Percentiles rank a stretch among this genome's conserved stretches.
Conservation (phyloP, 2,329 filamentous ascomycete genomes). For the Penicillium sp. region DNA sequence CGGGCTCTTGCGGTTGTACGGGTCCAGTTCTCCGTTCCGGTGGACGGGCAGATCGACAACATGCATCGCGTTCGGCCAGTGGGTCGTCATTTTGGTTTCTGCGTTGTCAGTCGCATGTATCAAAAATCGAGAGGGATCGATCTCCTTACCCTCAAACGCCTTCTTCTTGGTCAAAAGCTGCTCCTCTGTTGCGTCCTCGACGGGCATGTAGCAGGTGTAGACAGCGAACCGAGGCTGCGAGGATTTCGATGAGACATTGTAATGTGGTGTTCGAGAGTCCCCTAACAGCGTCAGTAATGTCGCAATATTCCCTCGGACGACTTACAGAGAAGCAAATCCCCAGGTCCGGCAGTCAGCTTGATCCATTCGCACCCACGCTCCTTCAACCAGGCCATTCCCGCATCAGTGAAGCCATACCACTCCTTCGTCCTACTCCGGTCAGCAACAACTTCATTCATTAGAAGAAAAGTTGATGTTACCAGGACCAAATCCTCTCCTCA, state of each 20-base stretch:
- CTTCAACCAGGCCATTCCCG: slow-evolving; percentile 41
- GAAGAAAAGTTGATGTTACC: not conserved
- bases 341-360: slow-evolving; percentile 50
- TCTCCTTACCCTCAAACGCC: slow-evolving; percentile 42
- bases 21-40: slow-evolving; percentile 27
- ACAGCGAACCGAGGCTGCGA: slow-evolving; percentile 38
- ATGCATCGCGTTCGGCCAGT: slow-evolving; percentile 41
- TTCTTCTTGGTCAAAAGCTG: slow-evolving; percentile 49
- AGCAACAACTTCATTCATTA: not conserved
- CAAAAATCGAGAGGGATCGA: not conserved
- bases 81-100: slow-evolving; percentile 40
- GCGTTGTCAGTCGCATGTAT: not conserved
- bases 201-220: slow-evolving; percentile 51
- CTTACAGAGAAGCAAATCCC: slow-evolving; percentile 48
- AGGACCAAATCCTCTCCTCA: slow-evolving; percentile 29
- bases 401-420: slow-evolving; percentile 36
- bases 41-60: slow-evolving; percentile 27
- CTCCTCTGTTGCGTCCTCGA: slow-evolving; percentile 44
- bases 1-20: slow-evolving; percentile 33
- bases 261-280: slow-evolving; percentile 47
- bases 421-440: slow-evolving; percentile 30
- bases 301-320: not conserved
- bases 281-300: not conserved
- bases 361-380: slow-evolving; percentile 35
- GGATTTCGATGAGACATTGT: slow-evolving; percentile 43